These are phyloP conservation scores for Leptomonas pyrrhocoris DNA, from an alignment of 208 protist species.

Conservation along the genomic window DNA sequence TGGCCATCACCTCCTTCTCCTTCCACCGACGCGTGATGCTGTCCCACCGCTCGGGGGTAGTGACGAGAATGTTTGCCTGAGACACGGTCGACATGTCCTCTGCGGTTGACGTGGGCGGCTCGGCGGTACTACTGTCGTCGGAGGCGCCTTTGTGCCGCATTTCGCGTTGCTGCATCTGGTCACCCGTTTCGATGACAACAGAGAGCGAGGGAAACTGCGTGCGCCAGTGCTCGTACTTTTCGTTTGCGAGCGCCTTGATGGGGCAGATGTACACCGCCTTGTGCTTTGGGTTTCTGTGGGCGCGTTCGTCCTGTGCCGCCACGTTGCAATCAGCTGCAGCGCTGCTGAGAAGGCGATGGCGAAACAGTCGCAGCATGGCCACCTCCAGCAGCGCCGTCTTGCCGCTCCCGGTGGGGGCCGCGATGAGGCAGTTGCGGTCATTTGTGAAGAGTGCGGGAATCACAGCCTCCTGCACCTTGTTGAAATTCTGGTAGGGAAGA, in stretches of 20 bases:
- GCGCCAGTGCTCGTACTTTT: conserved; percentile 83
- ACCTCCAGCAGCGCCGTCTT: conserved; percentile 90
- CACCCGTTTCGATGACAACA: conserved; percentile 95
- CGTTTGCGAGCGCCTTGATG: conserved; percentile 89
- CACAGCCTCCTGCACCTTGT: conserved; percentile 71
- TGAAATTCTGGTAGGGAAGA: conserved; percentile 58
- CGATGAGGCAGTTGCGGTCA: conserved; percentile 75
- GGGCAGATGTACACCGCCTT: conserved; percentile 93
- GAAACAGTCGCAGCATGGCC: conserved; percentile 89
- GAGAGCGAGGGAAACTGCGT: conserved; percentile 76
- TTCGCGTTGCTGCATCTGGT: conserved; percentile 75
- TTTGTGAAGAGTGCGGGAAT: conserved; percentile 61
- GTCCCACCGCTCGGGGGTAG: conserved; percentile 95
- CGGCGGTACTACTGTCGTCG: conserved; percentile 89
- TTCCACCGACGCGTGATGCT: conserved; percentile 92
- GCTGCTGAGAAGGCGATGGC: conserved; percentile 34
- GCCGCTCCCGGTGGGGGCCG: conserved; percentile 88
- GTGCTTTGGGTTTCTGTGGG: background rate
- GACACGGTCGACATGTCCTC: conserved; percentile 47
- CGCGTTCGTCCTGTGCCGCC: background rate
- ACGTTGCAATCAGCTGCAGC: background rate
- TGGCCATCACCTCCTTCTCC: conserved; percentile 65
- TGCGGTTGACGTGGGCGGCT: conserved; percentile 79
- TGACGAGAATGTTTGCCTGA: conserved; percentile 85
- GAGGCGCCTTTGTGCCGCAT: background rate